Evolutionary conservation across 768 basidiomycete genomes (phyloP).

Genomic region (Serendipita sp.): DNA sequence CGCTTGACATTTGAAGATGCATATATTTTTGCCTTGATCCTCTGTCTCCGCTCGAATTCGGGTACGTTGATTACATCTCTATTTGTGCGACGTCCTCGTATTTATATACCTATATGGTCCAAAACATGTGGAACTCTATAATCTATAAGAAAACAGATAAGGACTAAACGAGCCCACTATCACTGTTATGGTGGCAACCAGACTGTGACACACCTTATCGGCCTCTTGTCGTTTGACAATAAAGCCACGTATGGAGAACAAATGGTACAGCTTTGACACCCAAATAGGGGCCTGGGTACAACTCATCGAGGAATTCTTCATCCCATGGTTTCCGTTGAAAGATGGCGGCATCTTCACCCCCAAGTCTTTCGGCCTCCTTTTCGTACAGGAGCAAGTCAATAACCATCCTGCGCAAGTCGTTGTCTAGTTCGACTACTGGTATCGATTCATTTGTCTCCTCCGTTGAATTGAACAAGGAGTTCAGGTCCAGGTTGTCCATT

Average conservation of each 20-base stretch:
- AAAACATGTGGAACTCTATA: not conserved
- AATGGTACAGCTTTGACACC: not conserved
- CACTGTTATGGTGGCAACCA: not conserved
- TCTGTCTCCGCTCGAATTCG: no score
- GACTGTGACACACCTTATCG: not conserved
- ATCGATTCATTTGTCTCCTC: not conserved
- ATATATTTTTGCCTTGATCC: no score
- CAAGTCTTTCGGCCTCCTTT: not conserved
- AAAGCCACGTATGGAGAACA: not conserved
- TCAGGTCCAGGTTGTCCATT: not conserved
- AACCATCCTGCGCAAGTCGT: not conserved
- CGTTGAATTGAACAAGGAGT: not conserved
- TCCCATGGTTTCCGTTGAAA: not conserved
- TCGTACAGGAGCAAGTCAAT: not conserved
- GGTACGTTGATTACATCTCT: not conserved
- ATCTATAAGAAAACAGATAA: not conserved
- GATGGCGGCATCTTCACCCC: not conserved
- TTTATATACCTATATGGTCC: conserved; percentile 35
- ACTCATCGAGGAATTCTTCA: not conserved
- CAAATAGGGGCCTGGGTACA: not conserved
- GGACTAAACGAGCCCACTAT: not conserved
- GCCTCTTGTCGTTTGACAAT: not conserved
- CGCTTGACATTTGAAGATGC: no score
- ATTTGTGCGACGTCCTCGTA: conserved; percentile 71
- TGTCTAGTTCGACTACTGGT: not conserved